These are phyloP conservation scores for Liriodendron chinense DNA, from an alignment of 164 flowering plant genomes.

Conservation along the genomic window DNA sequence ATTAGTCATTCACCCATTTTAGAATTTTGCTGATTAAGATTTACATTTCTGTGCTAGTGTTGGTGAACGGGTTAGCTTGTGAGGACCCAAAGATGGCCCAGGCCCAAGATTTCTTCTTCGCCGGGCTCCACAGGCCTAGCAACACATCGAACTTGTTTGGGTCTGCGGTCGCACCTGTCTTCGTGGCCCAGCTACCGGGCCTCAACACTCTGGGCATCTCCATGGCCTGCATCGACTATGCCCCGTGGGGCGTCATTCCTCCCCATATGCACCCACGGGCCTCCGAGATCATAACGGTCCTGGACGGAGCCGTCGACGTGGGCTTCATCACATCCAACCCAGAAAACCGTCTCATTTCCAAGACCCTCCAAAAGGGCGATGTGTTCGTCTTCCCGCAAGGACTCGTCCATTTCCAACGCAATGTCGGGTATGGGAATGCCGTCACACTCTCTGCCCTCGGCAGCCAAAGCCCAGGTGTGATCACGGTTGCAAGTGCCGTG, in stretches of 20 bases:
- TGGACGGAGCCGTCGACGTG: neutral
- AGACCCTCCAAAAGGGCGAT: neutral
- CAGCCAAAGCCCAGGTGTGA: neutral
- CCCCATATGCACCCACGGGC: neutral
- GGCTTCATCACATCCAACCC: conserved; percentile 4
- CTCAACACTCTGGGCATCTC: conserved; percentile 9
- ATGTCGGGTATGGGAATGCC: neutral
- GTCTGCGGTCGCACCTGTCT: neutral
- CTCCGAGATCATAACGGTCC: neutral
- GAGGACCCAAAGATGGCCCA: conserved; percentile 12
- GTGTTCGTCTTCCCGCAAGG: neutral
- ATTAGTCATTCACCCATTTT: neutral
- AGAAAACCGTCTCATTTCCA: neutral
- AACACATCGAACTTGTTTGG: neutral
- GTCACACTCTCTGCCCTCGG: neutral
- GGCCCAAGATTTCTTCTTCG: conserved; percentile 12
- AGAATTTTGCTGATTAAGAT: neutral
- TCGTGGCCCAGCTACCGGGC: conserved; percentile 3
- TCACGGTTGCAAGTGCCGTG: neutral
- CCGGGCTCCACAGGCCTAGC: conserved; percentile 4
- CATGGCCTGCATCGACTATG: neutral
- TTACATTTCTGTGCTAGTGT: neutral
- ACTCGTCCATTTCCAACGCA: neutral
- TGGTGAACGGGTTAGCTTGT: conserved; percentile 12
- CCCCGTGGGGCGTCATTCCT: neutral